A percentile compares a stretch with the other conserved stretches of the same genome.
These are phyloP conservation scores for Pestalotiopsis sp. DNA, from an alignment of 2,329 filamentous ascomycete genomes.

Conservation along the genomic window DNA sequence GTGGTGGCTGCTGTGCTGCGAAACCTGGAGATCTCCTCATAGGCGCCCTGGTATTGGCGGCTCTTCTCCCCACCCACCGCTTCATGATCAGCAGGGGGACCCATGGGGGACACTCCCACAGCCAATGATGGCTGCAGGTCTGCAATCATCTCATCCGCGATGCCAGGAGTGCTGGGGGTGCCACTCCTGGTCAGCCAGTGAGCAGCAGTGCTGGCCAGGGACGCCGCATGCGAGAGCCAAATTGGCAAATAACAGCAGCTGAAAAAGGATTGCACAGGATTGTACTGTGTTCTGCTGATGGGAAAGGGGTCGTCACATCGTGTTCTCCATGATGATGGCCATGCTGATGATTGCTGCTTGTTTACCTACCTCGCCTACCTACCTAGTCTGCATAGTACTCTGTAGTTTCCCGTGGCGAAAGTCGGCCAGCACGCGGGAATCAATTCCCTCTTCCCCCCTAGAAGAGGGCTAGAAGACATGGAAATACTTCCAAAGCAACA, in stretches of 20 bases:
- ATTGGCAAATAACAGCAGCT: neutral
- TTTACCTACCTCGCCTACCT: neutral
- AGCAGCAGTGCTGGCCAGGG: neutral
- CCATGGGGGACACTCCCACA: neutral
- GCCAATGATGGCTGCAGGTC: neutral
- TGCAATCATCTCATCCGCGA: constrained; percentile 1
- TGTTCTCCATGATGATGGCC: neutral
- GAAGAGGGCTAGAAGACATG: neutral
- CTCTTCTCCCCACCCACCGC: constrained; percentile 3
- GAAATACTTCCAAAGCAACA: neutral
- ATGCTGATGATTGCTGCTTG: neutral
- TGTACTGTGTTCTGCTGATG: neutral
- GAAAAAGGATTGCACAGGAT: neutral
- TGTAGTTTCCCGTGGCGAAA: neutral
- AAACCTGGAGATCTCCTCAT: constrained; percentile 2
- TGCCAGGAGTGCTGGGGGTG: neutral
- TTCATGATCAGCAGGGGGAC: constrained; percentile 10
- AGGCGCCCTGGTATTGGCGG: constrained; percentile 1
- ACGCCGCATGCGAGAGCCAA: neutral
- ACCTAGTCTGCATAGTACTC: neutral
- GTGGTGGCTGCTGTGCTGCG: neutral
- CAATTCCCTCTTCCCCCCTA: neutral
- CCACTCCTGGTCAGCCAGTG: neutral
- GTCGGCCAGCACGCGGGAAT: neutral
- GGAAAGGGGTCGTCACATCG: neutral